phyloP scores from a whole-genome alignment of 768 basidiomycete genomes.

The Pleurotus salmoneostramineus region DNA sequence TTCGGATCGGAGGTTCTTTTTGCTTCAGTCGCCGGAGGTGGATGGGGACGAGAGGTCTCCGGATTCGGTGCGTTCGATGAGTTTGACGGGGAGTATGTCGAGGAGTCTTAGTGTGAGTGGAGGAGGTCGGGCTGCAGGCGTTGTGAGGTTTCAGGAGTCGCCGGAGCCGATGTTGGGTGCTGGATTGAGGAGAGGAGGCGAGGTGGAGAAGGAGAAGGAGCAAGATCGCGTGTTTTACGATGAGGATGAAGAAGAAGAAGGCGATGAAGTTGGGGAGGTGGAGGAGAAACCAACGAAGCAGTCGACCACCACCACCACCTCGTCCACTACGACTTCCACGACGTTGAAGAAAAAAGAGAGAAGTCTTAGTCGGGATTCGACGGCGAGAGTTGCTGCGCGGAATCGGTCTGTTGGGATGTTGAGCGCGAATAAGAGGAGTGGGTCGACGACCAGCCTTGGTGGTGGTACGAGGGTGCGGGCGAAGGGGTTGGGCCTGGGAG shows the following conservation, averaged over 20 bases:
- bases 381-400: neutral
- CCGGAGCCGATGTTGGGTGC: neutral
- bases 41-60: neutral
- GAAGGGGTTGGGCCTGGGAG: slow-evolving; percentile 6
- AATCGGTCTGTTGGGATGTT: slow-evolving; percentile 1
- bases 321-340: neutral
- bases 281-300: neutral
- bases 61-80: neutral
- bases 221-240: neutral
- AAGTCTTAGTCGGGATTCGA: neutral
- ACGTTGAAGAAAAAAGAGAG: neutral
- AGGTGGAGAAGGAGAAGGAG: neutral
- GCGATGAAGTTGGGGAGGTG: neutral
- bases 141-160: neutral
- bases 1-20: slow-evolving; percentile 12
- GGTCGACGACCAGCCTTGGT: slow-evolving; percentile 6
- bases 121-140: neutral
- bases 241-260: neutral
- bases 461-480: slow-evolving; percentile 1
- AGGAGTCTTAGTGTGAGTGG: neutral
- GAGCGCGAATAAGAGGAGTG: slow-evolving; percentile 1
- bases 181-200: neutral
- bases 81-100: neutral
- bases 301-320: no score
- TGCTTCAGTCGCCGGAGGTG: slow-evolving; percentile 9